phyloP scores from a whole-genome alignment of 1,284 basidiomycete species.

The Spongispora temasekensis region DNA sequence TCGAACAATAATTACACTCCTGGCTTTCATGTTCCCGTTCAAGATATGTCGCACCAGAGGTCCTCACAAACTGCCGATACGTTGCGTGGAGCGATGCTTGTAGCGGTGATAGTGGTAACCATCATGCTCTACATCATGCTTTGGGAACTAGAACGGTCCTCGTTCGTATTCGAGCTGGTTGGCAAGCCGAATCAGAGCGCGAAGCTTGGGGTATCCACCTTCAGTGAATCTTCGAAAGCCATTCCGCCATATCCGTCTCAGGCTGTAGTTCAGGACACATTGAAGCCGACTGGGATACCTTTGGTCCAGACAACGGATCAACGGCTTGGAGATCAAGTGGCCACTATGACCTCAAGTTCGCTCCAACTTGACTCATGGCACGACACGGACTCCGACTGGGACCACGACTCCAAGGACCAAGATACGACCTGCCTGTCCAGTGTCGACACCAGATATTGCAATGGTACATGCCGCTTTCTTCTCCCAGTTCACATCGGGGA shows the following conservation, averaged over 20 bases:
- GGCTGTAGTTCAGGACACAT: not conserved
- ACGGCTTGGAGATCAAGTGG: not conserved
- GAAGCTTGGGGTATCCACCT: too few relatives aligned
- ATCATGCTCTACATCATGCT: not conserved
- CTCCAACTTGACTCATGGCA: constrained; percentile 11
- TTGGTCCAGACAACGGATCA: not conserved
- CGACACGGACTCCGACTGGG: not conserved
- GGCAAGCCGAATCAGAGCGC: not conserved
- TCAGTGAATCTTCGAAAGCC: too few relatives aligned
- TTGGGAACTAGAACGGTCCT: constrained; percentile 21
- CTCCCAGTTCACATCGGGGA: constrained; percentile 48
- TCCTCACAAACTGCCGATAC: too few relatives aligned
- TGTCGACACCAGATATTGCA: constrained; percentile 7
- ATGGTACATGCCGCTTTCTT: constrained; percentile 43
- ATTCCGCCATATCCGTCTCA: not conserved
- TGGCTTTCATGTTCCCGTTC: too few relatives aligned
- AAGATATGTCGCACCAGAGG: too few relatives aligned
- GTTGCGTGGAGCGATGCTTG: not conserved
- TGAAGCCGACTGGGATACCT: not conserved
- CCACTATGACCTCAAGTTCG: not conserved
- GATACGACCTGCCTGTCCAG: not conserved
- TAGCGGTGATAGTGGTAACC: not conserved
- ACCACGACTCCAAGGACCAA: not conserved
- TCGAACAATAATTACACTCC: too few relatives aligned
- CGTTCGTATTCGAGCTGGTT: constrained; percentile 2